These are phyloP conservation scores for Mycena amicta DNA, from an alignment of 768 basidiomycete species.

Conservation along the genomic window DNA sequence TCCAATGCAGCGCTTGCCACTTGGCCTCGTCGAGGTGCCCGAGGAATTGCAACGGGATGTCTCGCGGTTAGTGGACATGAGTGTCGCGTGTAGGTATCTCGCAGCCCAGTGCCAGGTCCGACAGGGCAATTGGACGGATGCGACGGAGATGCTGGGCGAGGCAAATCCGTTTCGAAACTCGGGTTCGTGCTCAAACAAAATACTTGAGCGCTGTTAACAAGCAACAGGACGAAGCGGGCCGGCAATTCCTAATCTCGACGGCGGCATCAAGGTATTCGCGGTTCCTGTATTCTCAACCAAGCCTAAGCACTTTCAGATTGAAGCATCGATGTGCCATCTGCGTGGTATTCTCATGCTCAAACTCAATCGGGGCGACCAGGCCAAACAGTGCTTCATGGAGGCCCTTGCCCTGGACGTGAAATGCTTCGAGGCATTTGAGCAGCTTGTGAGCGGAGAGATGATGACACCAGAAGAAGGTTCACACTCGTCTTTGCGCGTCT, in stretches of 20 bases:
- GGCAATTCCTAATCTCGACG: conserved; percentile 80
- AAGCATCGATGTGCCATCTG: conserved; percentile 96
- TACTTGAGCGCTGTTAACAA: conserved; percentile 3
- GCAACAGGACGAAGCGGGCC: conserved; percentile 61
- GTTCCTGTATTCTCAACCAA: background rate
- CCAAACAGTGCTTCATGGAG: conserved; percentile 95
- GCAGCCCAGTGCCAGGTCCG: conserved; percentile 92
- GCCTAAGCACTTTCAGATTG: conserved; percentile 57
- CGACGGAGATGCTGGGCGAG: conserved; percentile 23
- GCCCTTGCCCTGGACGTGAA: conserved; percentile 93
- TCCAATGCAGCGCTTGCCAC: conserved; percentile 59
- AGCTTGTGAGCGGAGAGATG: conserved; percentile 91
- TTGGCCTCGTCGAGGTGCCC: conserved; percentile 73
- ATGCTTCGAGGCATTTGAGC: conserved; percentile 94
- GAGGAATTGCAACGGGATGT: conserved; percentile 65
- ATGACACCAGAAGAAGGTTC: conserved; percentile 95
- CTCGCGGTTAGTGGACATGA: conserved; percentile 88
- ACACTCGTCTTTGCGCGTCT: conserved; percentile 10
- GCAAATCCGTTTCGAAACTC: conserved; percentile 38
- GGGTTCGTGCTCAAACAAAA: conserved; percentile 41
- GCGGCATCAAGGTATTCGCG: conserved; percentile 84
- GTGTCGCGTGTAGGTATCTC: conserved; percentile 93
- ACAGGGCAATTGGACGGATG: conserved; percentile 10
- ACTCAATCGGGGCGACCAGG: conserved; percentile 85
- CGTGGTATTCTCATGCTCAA: conserved; percentile 94